These are phyloP conservation scores for Colletotrichum echinochloae DNA, from an alignment of 2,329 filamentous ascomycete genomes.

Conservation along the genomic window DNA sequence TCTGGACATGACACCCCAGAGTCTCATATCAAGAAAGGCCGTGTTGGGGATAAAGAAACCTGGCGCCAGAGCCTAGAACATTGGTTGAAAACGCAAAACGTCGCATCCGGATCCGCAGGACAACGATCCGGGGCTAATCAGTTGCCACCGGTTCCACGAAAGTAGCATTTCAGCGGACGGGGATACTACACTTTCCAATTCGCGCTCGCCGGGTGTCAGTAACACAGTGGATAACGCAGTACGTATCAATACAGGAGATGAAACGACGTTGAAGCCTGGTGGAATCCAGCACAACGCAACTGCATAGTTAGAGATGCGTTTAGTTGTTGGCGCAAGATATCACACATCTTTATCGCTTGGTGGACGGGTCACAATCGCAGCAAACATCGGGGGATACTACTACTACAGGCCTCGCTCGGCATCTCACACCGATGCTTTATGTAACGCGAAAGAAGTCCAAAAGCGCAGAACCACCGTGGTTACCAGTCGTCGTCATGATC, in stretches of 20 bases:
- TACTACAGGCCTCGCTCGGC: background rate
- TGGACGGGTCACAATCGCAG: background rate
- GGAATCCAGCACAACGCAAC: background rate
- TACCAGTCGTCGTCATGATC: background rate
- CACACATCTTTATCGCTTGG: background rate
- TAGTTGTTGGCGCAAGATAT: background rate
- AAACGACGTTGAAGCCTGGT: conserved; percentile 31
- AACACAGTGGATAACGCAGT: conserved; percentile 1
- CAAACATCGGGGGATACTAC: background rate
- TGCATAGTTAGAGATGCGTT: no score
- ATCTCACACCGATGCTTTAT: background rate
- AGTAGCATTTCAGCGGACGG: conserved; percentile 26
- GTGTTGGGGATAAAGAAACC: background rate
- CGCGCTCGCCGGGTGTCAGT: conserved; percentile 1
- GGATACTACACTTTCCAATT: conserved; percentile 36
- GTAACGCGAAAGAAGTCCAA: background rate
- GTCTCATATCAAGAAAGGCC: background rate
- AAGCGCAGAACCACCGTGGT: background rate
- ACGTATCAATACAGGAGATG: conserved; percentile 8
- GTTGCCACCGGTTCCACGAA: background rate
- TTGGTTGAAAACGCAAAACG: conserved; percentile 19
- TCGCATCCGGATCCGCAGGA: conserved; percentile 23
- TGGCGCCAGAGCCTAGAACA: conserved; percentile 20
- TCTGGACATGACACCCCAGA: background rate
- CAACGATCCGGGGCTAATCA: conserved; percentile 13